phyloP scores from a whole-genome alignment of 2,329 filamentous ascomycete species.

The Pezicula neosporulosa region DNA sequence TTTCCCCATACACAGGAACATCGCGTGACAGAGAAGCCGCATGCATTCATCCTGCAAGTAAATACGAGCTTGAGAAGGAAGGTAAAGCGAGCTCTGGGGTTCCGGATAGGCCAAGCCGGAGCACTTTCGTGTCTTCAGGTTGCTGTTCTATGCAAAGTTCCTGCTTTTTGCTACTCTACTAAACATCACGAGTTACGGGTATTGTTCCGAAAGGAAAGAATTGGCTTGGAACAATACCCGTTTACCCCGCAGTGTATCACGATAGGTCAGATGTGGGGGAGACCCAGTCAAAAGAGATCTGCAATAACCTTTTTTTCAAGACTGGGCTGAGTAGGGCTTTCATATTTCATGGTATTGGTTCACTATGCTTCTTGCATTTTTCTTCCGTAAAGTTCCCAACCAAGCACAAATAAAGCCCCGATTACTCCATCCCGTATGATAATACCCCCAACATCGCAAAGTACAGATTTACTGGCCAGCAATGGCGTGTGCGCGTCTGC shows the following conservation, averaged over 20 bases:
- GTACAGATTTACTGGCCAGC: constrained; percentile 26
- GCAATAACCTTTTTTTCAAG: not conserved
- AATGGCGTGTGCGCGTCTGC: constrained; percentile 67
- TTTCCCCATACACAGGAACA: too few species aligned
- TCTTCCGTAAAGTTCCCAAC: constrained; percentile 18
- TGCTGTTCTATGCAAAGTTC: too few species aligned
- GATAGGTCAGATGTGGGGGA: too few species aligned
- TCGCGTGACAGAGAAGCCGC: not conserved
- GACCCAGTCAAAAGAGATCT: not conserved
- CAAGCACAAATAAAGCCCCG: constrained; percentile 23
- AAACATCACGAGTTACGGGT: too few species aligned
- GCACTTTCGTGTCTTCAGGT: too few species aligned
- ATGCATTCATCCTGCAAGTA: too few species aligned
- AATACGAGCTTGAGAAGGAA: too few species aligned
- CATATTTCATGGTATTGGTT: constrained; percentile 27
- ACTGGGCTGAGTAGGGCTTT: constrained; percentile 13
- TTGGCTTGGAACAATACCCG: too few species aligned
- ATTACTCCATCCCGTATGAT: constrained; percentile 27
- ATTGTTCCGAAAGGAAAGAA: too few species aligned
- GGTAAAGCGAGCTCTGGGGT: not conserved
- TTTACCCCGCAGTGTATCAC: too few species aligned
- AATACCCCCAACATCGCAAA: constrained; percentile 19
- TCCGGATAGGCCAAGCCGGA: not conserved
- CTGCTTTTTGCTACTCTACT: too few species aligned
- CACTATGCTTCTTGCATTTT: constrained; percentile 25